Conservation (phyloP, 2,329 filamentous ascomycete genomes). For the Amauroascus verrucosus region DNA sequence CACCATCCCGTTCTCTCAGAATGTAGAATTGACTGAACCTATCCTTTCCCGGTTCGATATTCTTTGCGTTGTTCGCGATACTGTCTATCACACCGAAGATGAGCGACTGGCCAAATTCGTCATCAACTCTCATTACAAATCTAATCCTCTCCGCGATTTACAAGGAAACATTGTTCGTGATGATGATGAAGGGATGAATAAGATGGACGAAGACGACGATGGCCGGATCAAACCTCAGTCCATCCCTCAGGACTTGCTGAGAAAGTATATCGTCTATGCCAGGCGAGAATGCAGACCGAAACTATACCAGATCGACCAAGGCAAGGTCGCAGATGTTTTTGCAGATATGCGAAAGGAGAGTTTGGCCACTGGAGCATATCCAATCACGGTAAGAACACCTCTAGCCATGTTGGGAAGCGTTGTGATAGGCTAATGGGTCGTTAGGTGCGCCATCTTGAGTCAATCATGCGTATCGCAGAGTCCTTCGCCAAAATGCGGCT, state of each 20-base stretch:
- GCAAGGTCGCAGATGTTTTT: slow-evolving; percentile 89
- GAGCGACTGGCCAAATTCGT: slow-evolving; percentile 91
- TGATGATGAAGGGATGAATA: slow-evolving; percentile 42
- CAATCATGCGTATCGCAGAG: slow-evolving; percentile 91
- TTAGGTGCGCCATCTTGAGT: slow-evolving; percentile 91
- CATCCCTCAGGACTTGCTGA: slow-evolving; percentile 78
- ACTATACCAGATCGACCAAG: slow-evolving; percentile 93
- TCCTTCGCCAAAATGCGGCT: slow-evolving; percentile 95
- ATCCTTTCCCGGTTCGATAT: slow-evolving; percentile 98
- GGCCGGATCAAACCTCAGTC: slow-evolving; percentile 48
- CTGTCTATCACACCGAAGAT: slow-evolving; percentile 83
- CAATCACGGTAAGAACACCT: slow-evolving; percentile 72
- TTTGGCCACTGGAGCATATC: slow-evolving; percentile 87
- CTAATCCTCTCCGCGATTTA: slow-evolving; percentile 56
- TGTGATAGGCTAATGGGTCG: neutral
- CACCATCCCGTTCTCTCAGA: slow-evolving; percentile 88
- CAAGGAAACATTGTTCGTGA: slow-evolving; percentile 23
- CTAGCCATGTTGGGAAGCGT: neutral
- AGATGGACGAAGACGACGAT: slow-evolving; percentile 20
- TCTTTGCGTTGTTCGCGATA: slow-evolving; percentile 88
- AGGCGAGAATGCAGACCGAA: slow-evolving; percentile 82
- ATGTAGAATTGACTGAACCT: slow-evolving; percentile 92
- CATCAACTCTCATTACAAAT: slow-evolving; percentile 83
- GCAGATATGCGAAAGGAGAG: slow-evolving; percentile 93
- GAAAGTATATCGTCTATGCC: slow-evolving; percentile 96